A percentile compares a stretch with the other conserved stretches of the same genome.
Conservation (phyloP, 768 basidiomycete genomes). For the Leccinum disarticulatum region DNA sequence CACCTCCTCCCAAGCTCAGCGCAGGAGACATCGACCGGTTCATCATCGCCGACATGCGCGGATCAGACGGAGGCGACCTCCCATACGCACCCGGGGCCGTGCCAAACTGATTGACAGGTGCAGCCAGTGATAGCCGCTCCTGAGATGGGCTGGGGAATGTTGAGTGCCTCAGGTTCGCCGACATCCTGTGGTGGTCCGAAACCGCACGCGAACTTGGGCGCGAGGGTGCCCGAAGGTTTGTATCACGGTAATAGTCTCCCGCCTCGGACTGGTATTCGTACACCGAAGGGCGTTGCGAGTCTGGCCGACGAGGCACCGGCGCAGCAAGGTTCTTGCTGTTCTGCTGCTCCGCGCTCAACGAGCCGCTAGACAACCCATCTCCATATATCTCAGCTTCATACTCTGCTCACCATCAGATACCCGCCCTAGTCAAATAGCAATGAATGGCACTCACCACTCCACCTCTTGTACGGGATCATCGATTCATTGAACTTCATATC, state of each 20-base stretch:
- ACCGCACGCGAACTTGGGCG: constrained; percentile 34
- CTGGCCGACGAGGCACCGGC: constrained; percentile 36
- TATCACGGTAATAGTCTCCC: constrained; percentile 63
- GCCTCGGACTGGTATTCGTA: constrained; percentile 41
- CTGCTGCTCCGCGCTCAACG: constrained; percentile 29
- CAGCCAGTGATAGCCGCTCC: constrained; percentile 37
- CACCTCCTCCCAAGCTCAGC: constrained; percentile 29
- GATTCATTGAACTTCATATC: constrained; percentile 76
- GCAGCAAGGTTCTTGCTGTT: constrained; percentile 27
- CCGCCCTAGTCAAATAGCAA: background rate
- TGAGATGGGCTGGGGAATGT: constrained; percentile 34
- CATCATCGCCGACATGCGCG: constrained; percentile 46
- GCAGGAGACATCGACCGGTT: constrained; percentile 35
- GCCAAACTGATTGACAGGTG: constrained; percentile 38
- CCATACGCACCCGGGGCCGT: constrained; percentile 40
- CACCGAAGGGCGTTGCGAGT: constrained; percentile 46
- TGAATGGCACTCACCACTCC: constrained; percentile 50
- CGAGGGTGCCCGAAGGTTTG: constrained; percentile 36
- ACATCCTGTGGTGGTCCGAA: constrained; percentile 32
- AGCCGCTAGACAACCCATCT: constrained; percentile 49
- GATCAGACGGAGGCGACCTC: constrained; percentile 39
- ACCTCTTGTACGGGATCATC: constrained; percentile 74
- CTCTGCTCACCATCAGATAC: constrained; percentile 39
- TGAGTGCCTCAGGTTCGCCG: constrained; percentile 25
- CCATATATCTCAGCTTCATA: constrained; percentile 67